Evolutionary conservation across 371 early-diverging fungal species (phyloP).

Genomic region (Mortierella sp.): DNA sequence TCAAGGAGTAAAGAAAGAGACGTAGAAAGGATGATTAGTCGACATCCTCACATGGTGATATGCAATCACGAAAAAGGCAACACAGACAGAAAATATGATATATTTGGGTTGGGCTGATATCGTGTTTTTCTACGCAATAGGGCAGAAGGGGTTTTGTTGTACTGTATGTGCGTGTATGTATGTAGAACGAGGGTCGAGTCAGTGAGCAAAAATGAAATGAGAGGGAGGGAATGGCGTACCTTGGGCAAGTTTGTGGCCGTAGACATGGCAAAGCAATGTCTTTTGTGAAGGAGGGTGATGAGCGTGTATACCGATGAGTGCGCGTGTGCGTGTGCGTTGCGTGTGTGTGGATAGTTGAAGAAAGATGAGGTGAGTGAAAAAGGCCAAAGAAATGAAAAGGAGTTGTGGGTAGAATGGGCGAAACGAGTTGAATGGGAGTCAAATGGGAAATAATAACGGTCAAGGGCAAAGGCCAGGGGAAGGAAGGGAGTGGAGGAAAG

Average conservation of each 20-base stretch:
- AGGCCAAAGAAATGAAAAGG: not conserved
- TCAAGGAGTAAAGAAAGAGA: not conserved
- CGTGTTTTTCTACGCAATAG: not conserved
- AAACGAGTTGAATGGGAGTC: not conserved
- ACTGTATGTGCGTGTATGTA: constrained; percentile 1
- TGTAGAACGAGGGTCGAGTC: not conserved
- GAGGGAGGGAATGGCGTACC: not conserved
- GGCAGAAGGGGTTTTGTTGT: not conserved
- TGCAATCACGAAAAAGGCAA: not conserved
- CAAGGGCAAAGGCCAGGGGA: not conserved
- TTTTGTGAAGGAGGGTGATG: constrained; percentile 1
- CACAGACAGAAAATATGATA: not conserved
- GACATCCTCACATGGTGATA: not conserved
- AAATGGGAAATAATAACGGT: not conserved
- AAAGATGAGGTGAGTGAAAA: too few species aligned
- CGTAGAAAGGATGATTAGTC: not conserved
- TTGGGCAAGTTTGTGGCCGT: constrained; percentile 10
- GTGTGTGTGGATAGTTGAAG: not conserved
- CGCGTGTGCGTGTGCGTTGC: not conserved
- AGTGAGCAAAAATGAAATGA: not conserved
- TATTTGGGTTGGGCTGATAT: not conserved
- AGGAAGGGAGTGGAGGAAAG: not conserved
- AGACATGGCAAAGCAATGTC: not conserved
- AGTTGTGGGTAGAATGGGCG: not conserved
- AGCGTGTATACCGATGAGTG: not conserved